Base-by-base conservation (phyloP, 495 filamentous ascomycete species). In the Jackrogersella minutella region DNA sequence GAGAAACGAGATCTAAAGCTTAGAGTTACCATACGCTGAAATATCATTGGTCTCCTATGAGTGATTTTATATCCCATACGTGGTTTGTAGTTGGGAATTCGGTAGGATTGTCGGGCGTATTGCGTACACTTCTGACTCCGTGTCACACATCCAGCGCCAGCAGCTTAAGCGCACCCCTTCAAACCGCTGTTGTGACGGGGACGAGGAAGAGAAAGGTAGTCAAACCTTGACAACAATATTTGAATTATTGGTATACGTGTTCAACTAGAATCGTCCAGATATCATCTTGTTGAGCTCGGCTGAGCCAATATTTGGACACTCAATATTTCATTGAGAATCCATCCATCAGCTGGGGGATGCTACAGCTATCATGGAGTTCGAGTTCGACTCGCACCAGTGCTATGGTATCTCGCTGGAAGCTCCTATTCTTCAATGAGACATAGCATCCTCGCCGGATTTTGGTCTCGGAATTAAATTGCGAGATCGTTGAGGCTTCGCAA, bases 401-500 rank as follows among this genome's bases (percentile, higher is more conserved):
- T n/a, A n/a, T n/a, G n/a, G n/a, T n/a, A n/a, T n/a, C n/a, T n/a
- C n/a, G n/a, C n/a, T n/a, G n/a, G n/a, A n/a, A n/a, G n/a, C n/a
- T n/a, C n/a, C n/a, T n/a, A n/a, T n/a, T n/a, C n/a, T n/a, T n/a
- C n/a, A n/a, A 30, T 33, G 36, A 47, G 6, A 36, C 16, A 39
- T 21, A 54, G 10, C 13, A n/a, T 14, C 14, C 10, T 52, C 36
- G 26, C 39, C 47, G 17, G 16, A 28, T 28, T 40, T 54, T 37
- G 44, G 49, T 34, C 2, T 54, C 43, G 5, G 24, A 31, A 54
- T 33, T n/a, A 41, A 66, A 55, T 55, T 49, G 55, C 39, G 37
- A 9, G 30, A 36, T 46, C 47, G 55, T 30, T 28, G n/a, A 37
- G 22, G 37, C 37, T 22, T 22, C 33, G 16, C 22, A 1, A 21